phyloP scores from a whole-genome alignment of 495 filamentous ascomycete species.

The Neurospora sp. region DNA sequence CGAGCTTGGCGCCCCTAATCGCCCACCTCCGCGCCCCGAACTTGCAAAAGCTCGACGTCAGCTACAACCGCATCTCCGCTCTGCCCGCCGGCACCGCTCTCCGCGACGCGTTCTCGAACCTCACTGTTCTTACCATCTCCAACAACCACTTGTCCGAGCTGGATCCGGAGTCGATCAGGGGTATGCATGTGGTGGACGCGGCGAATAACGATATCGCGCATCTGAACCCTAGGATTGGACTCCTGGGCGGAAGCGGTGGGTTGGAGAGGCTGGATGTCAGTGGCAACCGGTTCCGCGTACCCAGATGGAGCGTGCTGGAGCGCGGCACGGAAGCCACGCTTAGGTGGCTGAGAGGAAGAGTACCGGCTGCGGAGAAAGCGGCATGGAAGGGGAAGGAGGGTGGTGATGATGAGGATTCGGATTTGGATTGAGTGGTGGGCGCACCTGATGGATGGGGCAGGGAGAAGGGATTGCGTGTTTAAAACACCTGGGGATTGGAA shows the following conservation, averaged over 20 bases:
- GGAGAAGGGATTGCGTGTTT: neutral
- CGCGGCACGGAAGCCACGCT: conserved; percentile 83
- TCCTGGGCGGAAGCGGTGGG: conserved; percentile 51
- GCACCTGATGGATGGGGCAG: neutral
- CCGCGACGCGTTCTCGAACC: conserved; percentile 48
- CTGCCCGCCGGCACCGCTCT: conserved; percentile 49
- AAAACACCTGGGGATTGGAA: neutral
- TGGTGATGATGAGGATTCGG: conserved; percentile 22
- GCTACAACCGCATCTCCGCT: conserved; percentile 61
- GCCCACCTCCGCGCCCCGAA: conserved; percentile 56
- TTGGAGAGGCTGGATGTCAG: conserved; percentile 52
- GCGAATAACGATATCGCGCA: conserved; percentile 71
- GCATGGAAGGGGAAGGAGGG: conserved; percentile 34
- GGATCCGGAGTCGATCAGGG: conserved; percentile 61
- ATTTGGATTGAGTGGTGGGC: conserved; percentile 18
- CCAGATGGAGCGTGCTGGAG: conserved; percentile 75
- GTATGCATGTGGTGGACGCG: conserved; percentile 66
- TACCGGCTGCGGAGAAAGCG: conserved; percentile 55
- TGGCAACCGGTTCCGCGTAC: conserved; percentile 77
- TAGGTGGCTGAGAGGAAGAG: conserved; percentile 68
- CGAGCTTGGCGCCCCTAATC: conserved; percentile 51
- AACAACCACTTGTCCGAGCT: conserved; percentile 70
- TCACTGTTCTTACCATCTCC: conserved; percentile 56
- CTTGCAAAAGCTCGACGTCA: conserved; percentile 67
- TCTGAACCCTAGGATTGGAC: conserved; percentile 67